Evolutionary conservation across 1,139 yeast genomes (phyloP), one percentile per base, ranked within the genome.

Genomic region (Hemisphaericaspora xylofermentans): DNA sequence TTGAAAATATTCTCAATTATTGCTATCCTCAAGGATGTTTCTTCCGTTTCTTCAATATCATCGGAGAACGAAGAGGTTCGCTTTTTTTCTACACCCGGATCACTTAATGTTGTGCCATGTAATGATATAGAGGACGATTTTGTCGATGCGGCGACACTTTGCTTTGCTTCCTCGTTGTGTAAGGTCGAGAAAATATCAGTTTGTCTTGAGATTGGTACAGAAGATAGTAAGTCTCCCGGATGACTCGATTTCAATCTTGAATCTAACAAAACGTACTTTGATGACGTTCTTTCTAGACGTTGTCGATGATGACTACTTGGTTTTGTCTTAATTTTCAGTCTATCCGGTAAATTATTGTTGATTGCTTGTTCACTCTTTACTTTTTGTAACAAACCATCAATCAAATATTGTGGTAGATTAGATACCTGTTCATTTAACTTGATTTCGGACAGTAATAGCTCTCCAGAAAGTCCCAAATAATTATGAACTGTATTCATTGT

Each of bases 401-500:
- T 68, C 21, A 84, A 63, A 60, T 84, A 82, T 6, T 74, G 61
- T 0, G 97, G 96, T 15, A 88, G 60, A 12, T 47, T 43, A 1
- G 49, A 44, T 13, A 52, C 52, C 7, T 64, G 58, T 25, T 68
- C 61, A 57, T 93, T 93, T 40, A 93, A 66, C 16, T 72, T 70
- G 4, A 77, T 64, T 57, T 93, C 98, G 14, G 91, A 83, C 42
- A 84, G 82, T 51, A 88, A 76, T 30, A 93, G 82, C 53, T 89
- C 96, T 21, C 79, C 71, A 0, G 98, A 88, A 26, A 93, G 65
- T 0, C 96, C 96, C 39, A 93, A 68, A 58, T 93, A 93, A 51
- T 80, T 77, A 57, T 91, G 94, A 10, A 94, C 87, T 0, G 97
- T 87, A 56, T 85, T 93, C 64, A 91, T 82, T 0, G 98, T 91